Conservation (phyloP, 2,329 filamentous ascomycete genomes). For the Apiospora phragmitis region DNA sequence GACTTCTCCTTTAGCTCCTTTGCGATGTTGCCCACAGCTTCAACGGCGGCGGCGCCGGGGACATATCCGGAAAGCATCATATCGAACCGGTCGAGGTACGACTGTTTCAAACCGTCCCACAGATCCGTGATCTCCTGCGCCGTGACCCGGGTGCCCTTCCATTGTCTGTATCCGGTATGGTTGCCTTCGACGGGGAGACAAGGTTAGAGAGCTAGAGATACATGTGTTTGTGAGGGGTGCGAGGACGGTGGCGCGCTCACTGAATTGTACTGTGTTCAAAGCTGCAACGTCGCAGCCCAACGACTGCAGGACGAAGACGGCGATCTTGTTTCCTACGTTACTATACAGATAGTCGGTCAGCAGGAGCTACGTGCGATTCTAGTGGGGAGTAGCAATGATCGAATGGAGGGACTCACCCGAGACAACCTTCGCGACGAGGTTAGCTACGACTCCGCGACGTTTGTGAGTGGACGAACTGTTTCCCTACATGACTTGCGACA, state of each 20-base stretch:
- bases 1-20: conserved; percentile 73
- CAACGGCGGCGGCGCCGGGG: conserved; percentile 80
- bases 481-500: conserved; percentile 84
- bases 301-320: conserved; percentile 89
- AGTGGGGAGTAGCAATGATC: too few relatives aligned
- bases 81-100: conserved; percentile 84
- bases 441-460: conserved; percentile 28
- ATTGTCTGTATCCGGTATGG: conserved; percentile 88
- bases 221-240: neutral
- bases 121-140: conserved; percentile 82
- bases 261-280: conserved; percentile 96
- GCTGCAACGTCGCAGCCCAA: conserved; percentile 92
- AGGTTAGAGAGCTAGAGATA: conserved; percentile 8
- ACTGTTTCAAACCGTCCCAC: conserved; percentile 81
- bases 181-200: conserved; percentile 64
- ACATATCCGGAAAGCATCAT: conserved; percentile 95
- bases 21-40: conserved; percentile 81
- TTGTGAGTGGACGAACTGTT: conserved; percentile 18
- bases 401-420: conserved; percentile 58
- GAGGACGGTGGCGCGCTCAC: conserved; percentile 51
- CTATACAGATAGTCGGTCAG: conserved; percentile 45
- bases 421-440: conserved; percentile 58
- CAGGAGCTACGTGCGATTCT: conserved; percentile 10
- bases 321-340: conserved; percentile 98
- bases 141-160: conserved; percentile 80